Base-by-base conservation (phyloP, 2,329 filamentous ascomycete species). In the Fusarium miscanthi region DNA sequence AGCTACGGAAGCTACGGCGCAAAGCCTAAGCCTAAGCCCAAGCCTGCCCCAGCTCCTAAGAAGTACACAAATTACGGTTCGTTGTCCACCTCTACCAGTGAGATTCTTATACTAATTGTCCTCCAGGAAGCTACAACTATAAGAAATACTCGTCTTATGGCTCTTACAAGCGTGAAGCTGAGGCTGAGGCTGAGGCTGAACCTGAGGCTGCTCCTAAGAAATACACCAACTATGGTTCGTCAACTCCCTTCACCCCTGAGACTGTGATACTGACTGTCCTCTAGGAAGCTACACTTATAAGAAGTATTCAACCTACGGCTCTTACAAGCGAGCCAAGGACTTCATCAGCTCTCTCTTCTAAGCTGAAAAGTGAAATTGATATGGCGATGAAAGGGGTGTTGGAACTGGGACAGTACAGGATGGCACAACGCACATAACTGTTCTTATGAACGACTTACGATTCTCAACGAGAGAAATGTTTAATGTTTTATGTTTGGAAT, bases 361-460 rank as follows among this genome's bases (percentile, higher is more conserved):
- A 54, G 30, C 25, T 51, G 12, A n/a, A 21, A 7, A 42, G 4
- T 19, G 6, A 40, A 14, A 45, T 16, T 27, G 42, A 7, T 5
- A 16, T 23, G 31, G 31, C 21, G 21, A 25, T 14, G 23, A 25
- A 14, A 12, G 30, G 16, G 27, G 19, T 16, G 3, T 38, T 40
- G 40, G 25, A 48, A 59, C 31, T 40, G 30, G 30, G 45, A 59
- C 33, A 54, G 23, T 57, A 72, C 31, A 66, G 12, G 13, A 48
- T 46, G 23, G 60, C 48, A 45, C 48, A 23, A 73, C 52, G 48
- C 70, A 56, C 38, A 57, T 25, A n/a, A 59, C 48, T 40, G 70
- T 74, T 72, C 70, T 53, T 51, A 40, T 59, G 67, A 73, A 72
- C 67, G 48, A 74, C 42, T 64, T 43, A 62, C 66, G 66, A 61